Conservation (phyloP, 2,329 filamentous ascomycete genomes). For the Pochonia chlamydosporia region DNA sequence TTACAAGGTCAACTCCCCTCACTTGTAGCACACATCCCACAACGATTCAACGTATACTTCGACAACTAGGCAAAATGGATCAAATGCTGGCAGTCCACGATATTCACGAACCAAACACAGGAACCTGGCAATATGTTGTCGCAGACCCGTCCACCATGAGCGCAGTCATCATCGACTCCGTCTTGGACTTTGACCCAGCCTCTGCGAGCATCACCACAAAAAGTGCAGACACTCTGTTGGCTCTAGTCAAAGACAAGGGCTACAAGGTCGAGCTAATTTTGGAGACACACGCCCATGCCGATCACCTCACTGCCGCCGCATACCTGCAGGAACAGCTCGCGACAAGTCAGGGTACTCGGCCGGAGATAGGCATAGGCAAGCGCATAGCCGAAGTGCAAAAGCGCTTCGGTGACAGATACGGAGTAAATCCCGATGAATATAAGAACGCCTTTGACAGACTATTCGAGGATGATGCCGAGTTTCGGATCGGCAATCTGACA, state of each 20-base stretch:
- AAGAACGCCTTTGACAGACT: constrained; percentile 44
- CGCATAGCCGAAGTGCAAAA: constrained; percentile 46
- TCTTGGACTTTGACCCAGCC: constrained; percentile 49
- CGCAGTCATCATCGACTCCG: constrained; percentile 56
- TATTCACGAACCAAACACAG: constrained; percentile 35
- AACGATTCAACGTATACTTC: neutral
- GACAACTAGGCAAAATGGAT: constrained; percentile 16
- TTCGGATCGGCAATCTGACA: constrained; percentile 41
- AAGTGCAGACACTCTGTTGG: constrained; percentile 47
- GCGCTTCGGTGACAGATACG: constrained; percentile 43
- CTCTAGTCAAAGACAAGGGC: constrained; percentile 32
- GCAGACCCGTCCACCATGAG: constrained; percentile 41
- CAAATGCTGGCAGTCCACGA: constrained; percentile 25
- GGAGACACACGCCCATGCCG: constrained; percentile 58
- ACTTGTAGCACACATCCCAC: no score
- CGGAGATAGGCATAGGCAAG: constrained; percentile 48
- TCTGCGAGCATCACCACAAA: constrained; percentile 38
- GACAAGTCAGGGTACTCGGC: constrained; percentile 25
- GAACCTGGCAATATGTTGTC: constrained; percentile 57
- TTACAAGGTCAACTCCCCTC: no score
- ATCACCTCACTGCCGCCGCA: constrained; percentile 53
- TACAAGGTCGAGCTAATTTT: constrained; percentile 49
- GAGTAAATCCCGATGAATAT: constrained; percentile 36
- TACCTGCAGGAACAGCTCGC: constrained; percentile 47
- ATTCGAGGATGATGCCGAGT: constrained; percentile 47